phyloP scores from a whole-genome alignment of 116 monocot species.

The Iris pallida region DNA sequence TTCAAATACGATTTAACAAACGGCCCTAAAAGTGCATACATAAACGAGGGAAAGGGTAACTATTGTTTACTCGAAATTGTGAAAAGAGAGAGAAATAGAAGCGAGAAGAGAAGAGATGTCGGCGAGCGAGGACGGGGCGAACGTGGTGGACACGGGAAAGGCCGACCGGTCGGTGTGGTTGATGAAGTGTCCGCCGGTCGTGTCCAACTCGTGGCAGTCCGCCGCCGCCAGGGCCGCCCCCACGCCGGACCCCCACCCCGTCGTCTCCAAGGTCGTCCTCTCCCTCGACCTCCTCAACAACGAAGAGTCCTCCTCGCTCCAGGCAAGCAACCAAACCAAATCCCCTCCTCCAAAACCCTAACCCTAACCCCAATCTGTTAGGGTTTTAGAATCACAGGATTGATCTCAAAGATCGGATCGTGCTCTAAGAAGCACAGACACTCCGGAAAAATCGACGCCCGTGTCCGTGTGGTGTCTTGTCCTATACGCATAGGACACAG shows the following conservation, averaged over 20 bases:
- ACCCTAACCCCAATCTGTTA: no score
- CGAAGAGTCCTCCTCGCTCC: conserved; percentile 62
- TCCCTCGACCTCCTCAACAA: conserved; percentile 78
- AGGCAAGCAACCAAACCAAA: conserved; percentile 21
- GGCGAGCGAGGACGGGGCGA: conserved; percentile 37
- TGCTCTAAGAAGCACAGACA: no score
- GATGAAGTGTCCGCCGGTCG: conserved; percentile 92
- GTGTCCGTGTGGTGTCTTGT: no score
- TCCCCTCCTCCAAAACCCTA: no score
- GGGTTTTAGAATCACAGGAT: no score
- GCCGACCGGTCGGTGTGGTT: conserved; percentile 96
- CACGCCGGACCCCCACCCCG: conserved; percentile 23
- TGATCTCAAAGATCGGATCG: no score
- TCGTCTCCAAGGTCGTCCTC: conserved; percentile 90
- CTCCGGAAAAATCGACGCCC: no score
- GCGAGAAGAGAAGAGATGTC: conserved; percentile 10
- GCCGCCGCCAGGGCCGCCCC: conserved; percentile 31
- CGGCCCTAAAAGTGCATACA: no score
- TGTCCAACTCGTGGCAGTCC: conserved; percentile 71
- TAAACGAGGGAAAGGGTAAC: no score
- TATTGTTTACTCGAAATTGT: no score
- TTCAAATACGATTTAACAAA: no score
- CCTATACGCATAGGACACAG: no score
- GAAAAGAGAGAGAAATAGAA: neutral
- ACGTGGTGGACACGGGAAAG: conserved; percentile 59